Percentiles rank a stretch among this genome's conserved stretches.
Evolutionary conservation across 345 rosid genomes (phyloP).

Genomic region (Anastatica hierochuntica): DNA sequence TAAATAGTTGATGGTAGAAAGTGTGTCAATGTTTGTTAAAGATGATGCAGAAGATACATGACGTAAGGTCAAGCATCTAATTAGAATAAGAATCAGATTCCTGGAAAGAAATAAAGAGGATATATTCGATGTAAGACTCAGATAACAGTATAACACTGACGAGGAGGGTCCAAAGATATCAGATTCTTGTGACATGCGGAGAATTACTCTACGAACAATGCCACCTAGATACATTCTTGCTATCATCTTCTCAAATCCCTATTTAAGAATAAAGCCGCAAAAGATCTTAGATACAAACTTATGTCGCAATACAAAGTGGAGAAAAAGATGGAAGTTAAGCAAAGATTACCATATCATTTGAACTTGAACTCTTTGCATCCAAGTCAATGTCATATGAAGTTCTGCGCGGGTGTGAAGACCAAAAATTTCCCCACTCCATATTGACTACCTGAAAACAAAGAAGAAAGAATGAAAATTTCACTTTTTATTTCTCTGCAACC

Average conservation of each 20-base stretch:
- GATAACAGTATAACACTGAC: slow-evolving; percentile 40
- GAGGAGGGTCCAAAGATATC: slow-evolving; percentile 67
- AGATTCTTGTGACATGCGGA: slow-evolving; percentile 57
- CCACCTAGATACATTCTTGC: slow-evolving; percentile 96
- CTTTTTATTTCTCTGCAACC: no score
- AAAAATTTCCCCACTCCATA: slow-evolving; percentile 97
- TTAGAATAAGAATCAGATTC: no score
- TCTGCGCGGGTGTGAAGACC: slow-evolving; percentile 93
- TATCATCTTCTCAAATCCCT: no score
- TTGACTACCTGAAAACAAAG: slow-evolving; percentile 58
- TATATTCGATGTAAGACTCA: no score
- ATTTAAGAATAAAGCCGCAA: slow-evolving; percentile 30
- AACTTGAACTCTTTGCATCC: slow-evolving; percentile 76
- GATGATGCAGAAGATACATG: no score
- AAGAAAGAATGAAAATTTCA: neutral
- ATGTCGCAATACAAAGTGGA: neutral
- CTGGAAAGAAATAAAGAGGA: no score
- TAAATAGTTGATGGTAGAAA: no score
- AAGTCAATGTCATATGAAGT: slow-evolving; percentile 73
- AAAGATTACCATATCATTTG: slow-evolving; percentile 64
- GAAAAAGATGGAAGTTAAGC: neutral
- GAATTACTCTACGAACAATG: slow-evolving; percentile 77
- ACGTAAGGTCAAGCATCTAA: no score
- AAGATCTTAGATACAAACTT: no score
- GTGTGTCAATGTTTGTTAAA: no score